These are phyloP conservation scores for Lagenidium giganteum DNA, from an alignment of 352 stramenopile species.

Conservation along the genomic window DNA sequence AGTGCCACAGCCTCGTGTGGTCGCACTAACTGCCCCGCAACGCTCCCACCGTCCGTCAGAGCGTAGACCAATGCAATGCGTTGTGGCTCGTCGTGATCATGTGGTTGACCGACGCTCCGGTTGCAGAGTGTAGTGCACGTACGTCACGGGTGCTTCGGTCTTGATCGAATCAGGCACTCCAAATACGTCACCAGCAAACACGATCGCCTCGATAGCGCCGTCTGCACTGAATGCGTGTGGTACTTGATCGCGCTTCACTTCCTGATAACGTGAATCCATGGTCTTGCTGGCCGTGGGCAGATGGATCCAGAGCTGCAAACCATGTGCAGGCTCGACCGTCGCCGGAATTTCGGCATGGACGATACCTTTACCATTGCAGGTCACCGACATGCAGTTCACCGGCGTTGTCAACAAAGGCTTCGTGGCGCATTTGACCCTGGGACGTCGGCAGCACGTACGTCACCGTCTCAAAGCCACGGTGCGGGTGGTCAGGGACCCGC, in stretches of 20 bases:
- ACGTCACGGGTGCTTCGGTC: slow-evolving; percentile 40
- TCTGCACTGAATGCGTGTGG: slow-evolving; percentile 30
- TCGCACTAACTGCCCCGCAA: too few relatives aligned
- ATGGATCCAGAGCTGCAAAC: slow-evolving; percentile 53
- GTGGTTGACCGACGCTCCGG: slow-evolving; percentile 20
- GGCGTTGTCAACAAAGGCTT: too few relatives aligned
- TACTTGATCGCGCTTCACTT: slow-evolving; percentile 32
- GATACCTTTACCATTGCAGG: too few relatives aligned
- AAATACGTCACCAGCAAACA: slow-evolving; percentile 49
- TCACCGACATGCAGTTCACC: too few relatives aligned
- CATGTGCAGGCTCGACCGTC: slow-evolving; percentile 25
- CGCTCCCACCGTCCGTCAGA: too few relatives aligned
- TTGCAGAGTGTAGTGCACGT: slow-evolving; percentile 54
- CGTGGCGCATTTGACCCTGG: too few relatives aligned
- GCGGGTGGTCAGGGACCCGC: too few relatives aligned
- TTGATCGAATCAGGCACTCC: slow-evolving; percentile 31
- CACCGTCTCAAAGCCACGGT: too few relatives aligned
- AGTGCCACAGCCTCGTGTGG: too few relatives aligned
- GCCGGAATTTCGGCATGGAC: slow-evolving; percentile 48
- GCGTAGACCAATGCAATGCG: slow-evolving; percentile 19
- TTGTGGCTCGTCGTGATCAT: slow-evolving; percentile 14
- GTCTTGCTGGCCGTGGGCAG: slow-evolving; percentile 37
- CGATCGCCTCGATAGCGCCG: slow-evolving; percentile 37
- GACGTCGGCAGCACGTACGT: too few relatives aligned
- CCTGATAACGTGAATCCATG: slow-evolving; percentile 46